Base-by-base conservation (phyloP, 116 monocot species). In the Posidonia oceanica region DNA sequence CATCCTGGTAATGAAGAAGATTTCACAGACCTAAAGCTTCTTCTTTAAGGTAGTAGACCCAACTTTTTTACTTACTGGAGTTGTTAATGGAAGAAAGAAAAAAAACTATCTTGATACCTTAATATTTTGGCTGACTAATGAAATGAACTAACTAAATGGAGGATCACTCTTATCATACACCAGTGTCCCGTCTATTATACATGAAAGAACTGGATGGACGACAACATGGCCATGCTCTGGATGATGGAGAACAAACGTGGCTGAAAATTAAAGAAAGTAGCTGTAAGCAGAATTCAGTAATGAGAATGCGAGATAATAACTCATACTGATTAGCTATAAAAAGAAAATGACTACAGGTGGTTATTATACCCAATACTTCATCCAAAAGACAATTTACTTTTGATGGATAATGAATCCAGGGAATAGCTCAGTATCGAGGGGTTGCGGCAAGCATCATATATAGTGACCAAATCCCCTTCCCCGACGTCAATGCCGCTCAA, bases 221-320 rank as follows among this genome's bases (percentile, higher is more conserved):
- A 98, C 72, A 63, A 92, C 87, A 84, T 98, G 92, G 3, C 97
- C 97, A 75, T 98, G 97, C 80, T 98, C 97, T 15, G 92, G 97
- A 84, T 98, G 97, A 77, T 92, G 89, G 65, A 92, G 87, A 71
- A 98, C 85, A 77, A 98, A 98, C 57, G 71, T 92, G 61, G 97
- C 97, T 98, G 89, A 36, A 87, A 75, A 73, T 73, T 20, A 20
- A 36, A 14, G 14, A 75, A 63, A 48, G 7, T 1, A 48, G 6
- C 48, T 10, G 48, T 4, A 7, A 29, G 29, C 29, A 48, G 48
- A 48, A 48, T 48, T 48, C 48, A 42, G 42, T 8, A 5, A 8
- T 12, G 12, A 48, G 7, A 1, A 10, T 48, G 48, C 48, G 12
- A 48, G 48, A 10, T 48, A 10, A 48, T 48, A 48, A 48, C 12